Base-by-base conservation (phyloP, 2,329 filamentous ascomycete genomes). In the Cordyceps cateniannulata region DNA sequence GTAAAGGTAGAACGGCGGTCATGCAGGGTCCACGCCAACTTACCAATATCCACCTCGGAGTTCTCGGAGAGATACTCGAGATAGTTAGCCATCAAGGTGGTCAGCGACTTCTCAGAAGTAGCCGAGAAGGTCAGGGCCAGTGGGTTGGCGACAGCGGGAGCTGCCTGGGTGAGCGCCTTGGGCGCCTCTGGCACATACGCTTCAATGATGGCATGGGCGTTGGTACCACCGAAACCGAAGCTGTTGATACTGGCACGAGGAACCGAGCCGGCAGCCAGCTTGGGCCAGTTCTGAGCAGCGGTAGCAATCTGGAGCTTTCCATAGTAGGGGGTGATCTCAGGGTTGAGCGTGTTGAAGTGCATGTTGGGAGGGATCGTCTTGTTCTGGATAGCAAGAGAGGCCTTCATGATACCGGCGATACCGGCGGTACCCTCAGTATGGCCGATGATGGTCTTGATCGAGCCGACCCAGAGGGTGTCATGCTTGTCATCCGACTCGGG, bases 381-480 rank as follows among this genome's bases (percentile, higher is more conserved):
- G 55, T 76, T 70, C 65, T 80, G 76, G 8, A 81, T 69, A 69
- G 76, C 77, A 60, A 81, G 64, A 2, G 75, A 75, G 0, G 76
- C 75, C 66, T 81, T 81, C 63, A 81, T 77, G 25, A 81, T 67
- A 12, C 74, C 76, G 0, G 76, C 76, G 44, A 81, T 75, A 35
- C 79, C 77, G 1, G 75, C 77, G 0, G 77, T 77, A 2, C 73
- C 77, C 64, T 81, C 79, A 9, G 77, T 62, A 66, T 81, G 79
- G 14, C 79, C 79, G 42, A 80, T 75, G 60, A 79, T 79, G 1
- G 77, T 75, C 58, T 80, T 79, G 9, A 79, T 73, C 0, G 76
- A 78, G 10, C 77, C 77, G 6, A 78, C 72, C 57, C 70, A 76
- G 4, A 70, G 61, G 5, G 61, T 25, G 18, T 63, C 52, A 12